A percentile compares a stretch with the other conserved stretches of the same genome.
These are phyloP conservation scores for Arabidopsis suecica DNA, from an alignment of 345 rosid genomes.

Conservation along the genomic window DNA sequence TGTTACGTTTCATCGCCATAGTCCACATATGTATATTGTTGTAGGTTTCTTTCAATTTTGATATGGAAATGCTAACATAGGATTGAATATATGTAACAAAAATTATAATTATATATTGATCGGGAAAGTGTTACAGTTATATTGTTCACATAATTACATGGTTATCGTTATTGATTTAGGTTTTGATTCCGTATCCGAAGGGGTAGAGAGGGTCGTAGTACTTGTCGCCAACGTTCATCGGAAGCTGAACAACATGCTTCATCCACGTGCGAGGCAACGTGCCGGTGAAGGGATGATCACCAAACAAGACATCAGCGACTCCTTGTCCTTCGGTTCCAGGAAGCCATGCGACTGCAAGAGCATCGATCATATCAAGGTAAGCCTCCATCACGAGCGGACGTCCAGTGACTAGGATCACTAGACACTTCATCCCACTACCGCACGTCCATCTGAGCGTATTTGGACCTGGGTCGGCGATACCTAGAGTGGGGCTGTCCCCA, in stretches of 20 bases:
- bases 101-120: slow-evolving; percentile 10
- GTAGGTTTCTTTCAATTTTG: not conserved
- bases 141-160: slow-evolving; percentile 14
- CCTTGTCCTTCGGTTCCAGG: slow-evolving; percentile 83
- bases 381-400: slow-evolving; percentile 71
- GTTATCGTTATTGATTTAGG: slow-evolving; percentile 26
- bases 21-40: not conserved
- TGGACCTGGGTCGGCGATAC: slow-evolving; percentile 59
- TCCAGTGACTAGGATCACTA: slow-evolving; percentile 68
- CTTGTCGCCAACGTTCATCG: slow-evolving; percentile 71
- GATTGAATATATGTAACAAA: slow-evolving; percentile 12
- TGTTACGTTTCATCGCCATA: not conserved
- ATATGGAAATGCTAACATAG: not conserved
- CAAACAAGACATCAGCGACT: slow-evolving; percentile 71
- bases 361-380: slow-evolving; percentile 49
- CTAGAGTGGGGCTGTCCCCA: slow-evolving; percentile 63
- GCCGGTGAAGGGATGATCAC: slow-evolving; percentile 69
- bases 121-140: not conserved
- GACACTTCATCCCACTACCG: slow-evolving; percentile 51
- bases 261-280: slow-evolving; percentile 77
- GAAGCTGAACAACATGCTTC: slow-evolving; percentile 68
- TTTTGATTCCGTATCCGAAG: slow-evolving; percentile 61
- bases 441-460: slow-evolving; percentile 57
- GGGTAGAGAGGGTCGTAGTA: slow-evolving; percentile 77
- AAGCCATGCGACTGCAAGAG: slow-evolving; percentile 77